Base-by-base conservation (phyloP, 345 rosid genomes). In the Citrus unshiu region DNA sequence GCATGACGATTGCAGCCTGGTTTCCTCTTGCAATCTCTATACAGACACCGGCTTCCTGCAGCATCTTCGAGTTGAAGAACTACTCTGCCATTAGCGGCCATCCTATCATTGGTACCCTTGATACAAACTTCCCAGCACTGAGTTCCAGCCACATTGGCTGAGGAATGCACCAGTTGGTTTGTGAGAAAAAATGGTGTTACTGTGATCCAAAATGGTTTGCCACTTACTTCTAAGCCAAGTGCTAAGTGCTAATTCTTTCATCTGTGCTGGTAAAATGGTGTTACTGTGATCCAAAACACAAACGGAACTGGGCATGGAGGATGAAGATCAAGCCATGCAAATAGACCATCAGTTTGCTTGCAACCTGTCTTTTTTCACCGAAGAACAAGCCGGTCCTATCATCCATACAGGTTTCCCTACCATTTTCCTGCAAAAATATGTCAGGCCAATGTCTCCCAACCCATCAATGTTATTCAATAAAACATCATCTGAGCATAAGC, bases 101-200 rank as follows among this genome's bases (percentile, higher is more conserved):
- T 9, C 84, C 84, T 4, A 78, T 78, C 39, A 82, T 78, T 7
- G 84, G 84, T 8, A 68, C 58, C 19, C 81, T 4, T 32, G 58
- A 29, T 2, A 12, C 71, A 82, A 74, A 56, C 79, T 77, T 60
- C 73, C 81, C 19, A 78, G 75, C 34, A 61, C 75, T 13, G 81
- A 73, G 54, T 82, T 82, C 81, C 79, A 78, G 5, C 81, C 73
- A 9, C 84, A 62, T 12, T 82, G 84, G 68, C 76, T 62, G 21
- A 78, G 72, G 29, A 74, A 78, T 29, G 75, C 64, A 34, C 81
- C 79, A 3, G 72, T 73, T 21, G 84, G 69, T 68, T 37, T 24
- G 27, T 78, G 84, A 54, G 72, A 68, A 0, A 74, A 54, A 54
- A 82, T 29, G 29, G 29, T 29, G 29, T 29, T 29, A 29, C 29